Evolutionary conservation across 2,329 filamentous ascomycete species (phyloP), one percentile per base, ranked within the genome.

Genomic region (Colletotrichum truncatum): DNA sequence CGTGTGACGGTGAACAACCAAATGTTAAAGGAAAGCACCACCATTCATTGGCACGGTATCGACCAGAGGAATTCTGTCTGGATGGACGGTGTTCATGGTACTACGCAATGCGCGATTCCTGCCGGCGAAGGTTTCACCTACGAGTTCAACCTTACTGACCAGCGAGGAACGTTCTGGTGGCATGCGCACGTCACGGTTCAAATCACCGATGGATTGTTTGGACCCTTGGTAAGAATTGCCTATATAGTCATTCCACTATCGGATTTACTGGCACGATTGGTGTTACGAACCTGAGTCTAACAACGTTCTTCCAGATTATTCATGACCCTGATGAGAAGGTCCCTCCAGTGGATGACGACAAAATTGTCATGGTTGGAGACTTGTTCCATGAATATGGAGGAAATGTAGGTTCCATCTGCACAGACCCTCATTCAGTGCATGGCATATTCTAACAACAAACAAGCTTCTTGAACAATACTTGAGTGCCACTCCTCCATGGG

Each of bases 1-100:
- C 72, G 77, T 3, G 75, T 84, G 12, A 70, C 70, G 4, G 79
- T 84, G 5, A 72, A 75, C 53, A 83, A 83, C 70, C 68, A 68
- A 8, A 74, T 82, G 70, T 28, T 67, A 12, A 71, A 75, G 36
- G 68, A 67, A 49, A 77, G 73, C 57, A 87, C 89, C 2, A 84
- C 84, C 48, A 80, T 92, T 12, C 90, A 93, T 71, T 93, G 89
- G 78, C 90, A 93, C 71, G 90, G 90, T 16, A 80, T 92, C 67
- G 87, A 86, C 70, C 89, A 91, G 75, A 85, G 85, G 67, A 85
- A 86, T 34, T 87, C 86, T 0, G 88, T 83, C 18, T 83, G 86
- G 67, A 90, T 91, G 87, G 90, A 93, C 70, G 90, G 90, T 3
- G 84, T 89, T 2, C 77, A 82, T 0, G 86, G 85, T 36, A 83